phyloP scores from a whole-genome alignment of 306 rosid species.

The Fagus sylvatica region DNA sequence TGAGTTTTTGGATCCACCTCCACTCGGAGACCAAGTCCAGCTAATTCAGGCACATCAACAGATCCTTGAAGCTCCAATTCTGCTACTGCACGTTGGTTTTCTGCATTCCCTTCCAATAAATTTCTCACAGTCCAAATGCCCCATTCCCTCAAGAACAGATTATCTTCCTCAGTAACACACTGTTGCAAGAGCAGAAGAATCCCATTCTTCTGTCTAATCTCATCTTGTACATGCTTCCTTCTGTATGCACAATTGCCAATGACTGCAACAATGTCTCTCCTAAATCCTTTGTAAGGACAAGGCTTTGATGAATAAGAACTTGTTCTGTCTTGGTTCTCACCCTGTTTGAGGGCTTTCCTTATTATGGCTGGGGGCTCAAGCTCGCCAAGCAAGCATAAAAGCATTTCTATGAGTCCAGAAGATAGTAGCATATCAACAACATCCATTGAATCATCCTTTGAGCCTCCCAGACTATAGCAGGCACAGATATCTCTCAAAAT shows the following conservation, averaged over 20 bases:
- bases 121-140: conserved; percentile 79
- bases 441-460: conserved; percentile 30
- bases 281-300: conserved; percentile 69
- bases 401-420: conserved; percentile 50
- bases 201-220: conserved; percentile 53
- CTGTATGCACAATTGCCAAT: conserved; percentile 67
- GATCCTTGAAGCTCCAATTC: conserved; percentile 73
- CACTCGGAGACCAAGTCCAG: conserved; percentile 69
- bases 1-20: conserved; percentile 63
- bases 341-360: conserved; percentile 51
- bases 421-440: conserved; percentile 52
- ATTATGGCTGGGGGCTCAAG: conserved; percentile 75
- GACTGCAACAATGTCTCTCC: conserved; percentile 70
- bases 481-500: conserved; percentile 78
- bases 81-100: conserved; percentile 66
- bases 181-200: conserved; percentile 76
- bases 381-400: conserved; percentile 55
- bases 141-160: conserved; percentile 88
- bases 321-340: conserved; percentile 33
- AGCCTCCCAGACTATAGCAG: conserved; percentile 31
- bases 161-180: conserved; percentile 79
- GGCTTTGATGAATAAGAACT: conserved; percentile 34
- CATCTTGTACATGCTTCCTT: conserved; percentile 66
- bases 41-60: conserved; percentile 63
- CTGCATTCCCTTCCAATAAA: conserved; percentile 65